These are phyloP conservation scores for Colletotrichum australisinense DNA, from an alignment of 2,329 filamentous ascomycete species.

Conservation along the genomic window DNA sequence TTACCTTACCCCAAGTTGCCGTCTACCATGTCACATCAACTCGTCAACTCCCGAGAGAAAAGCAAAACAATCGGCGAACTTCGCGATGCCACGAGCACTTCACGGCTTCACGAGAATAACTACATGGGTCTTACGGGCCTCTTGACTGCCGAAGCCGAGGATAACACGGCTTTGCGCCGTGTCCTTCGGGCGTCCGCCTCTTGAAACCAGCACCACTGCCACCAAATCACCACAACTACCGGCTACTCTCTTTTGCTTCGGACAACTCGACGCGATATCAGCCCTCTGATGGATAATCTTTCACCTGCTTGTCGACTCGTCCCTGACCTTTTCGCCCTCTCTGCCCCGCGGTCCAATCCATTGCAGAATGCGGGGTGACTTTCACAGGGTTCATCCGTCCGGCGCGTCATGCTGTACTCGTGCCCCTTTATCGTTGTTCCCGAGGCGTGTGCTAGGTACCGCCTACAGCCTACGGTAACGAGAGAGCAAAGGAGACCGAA, in stretches of 20 bases:
- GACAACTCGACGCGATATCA: slow-evolving; percentile 28
- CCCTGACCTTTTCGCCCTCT: slow-evolving; percentile 39
- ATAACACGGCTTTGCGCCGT: slow-evolving; percentile 33
- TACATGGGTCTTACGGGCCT: slow-evolving; percentile 6
- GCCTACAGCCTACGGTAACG: no score
- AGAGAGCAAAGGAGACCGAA: slow-evolving; percentile 1
- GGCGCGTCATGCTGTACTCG: neutral
- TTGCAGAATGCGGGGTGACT: slow-evolving; percentile 1
- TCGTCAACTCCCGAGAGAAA: slow-evolving; percentile 9
- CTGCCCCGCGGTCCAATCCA: neutral
- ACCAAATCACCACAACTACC: neutral
- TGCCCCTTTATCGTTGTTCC: neutral
- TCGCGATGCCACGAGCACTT: slow-evolving; percentile 30
- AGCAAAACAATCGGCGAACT: slow-evolving; percentile 14
- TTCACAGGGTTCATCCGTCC: neutral
- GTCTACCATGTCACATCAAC: neutral
- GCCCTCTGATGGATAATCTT: slow-evolving; percentile 9
- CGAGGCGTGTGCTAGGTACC: neutral
- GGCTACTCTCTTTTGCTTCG: neutral
- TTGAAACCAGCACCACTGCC: neutral
- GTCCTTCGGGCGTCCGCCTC: slow-evolving; percentile 18
- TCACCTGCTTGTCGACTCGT: slow-evolving; percentile 30
- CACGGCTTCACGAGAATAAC: slow-evolving; percentile 12
- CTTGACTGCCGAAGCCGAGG: slow-evolving; percentile 32
- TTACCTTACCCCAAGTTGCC: neutral